Evolutionary conservation across 116 monocot genomes (phyloP).

Genomic region (Posidonia oceanica): DNA sequence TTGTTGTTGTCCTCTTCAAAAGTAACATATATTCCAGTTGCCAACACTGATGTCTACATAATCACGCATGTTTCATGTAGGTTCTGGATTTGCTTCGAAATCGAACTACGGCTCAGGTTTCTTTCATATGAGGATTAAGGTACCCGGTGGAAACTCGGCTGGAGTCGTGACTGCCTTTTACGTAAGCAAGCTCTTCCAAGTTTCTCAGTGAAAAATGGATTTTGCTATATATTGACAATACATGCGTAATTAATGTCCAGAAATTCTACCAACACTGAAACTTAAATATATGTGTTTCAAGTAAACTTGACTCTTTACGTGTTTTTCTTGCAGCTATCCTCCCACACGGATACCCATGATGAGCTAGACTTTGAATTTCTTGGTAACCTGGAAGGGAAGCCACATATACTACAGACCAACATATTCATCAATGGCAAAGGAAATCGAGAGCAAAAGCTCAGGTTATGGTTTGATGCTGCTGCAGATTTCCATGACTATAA

Average conservation of each 20-base stretch:
- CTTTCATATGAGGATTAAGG: conserved; percentile 43
- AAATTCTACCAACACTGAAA: too few relatives aligned
- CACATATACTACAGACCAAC: conserved; percentile 69
- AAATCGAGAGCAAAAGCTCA: conserved; percentile 55
- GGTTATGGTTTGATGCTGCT: conserved; percentile 63
- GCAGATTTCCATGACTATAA: conserved; percentile 49
- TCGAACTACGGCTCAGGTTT: conserved; percentile 32
- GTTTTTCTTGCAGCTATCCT: too few relatives aligned
- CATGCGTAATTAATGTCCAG: not conserved
- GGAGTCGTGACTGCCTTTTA: conserved; percentile 69
- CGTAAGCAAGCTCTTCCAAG: conserved; percentile 13
- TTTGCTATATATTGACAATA: not conserved
- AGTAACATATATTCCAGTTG: too few relatives aligned
- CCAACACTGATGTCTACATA: too few relatives aligned
- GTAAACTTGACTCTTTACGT: too few relatives aligned
- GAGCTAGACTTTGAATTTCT: conserved; percentile 83
- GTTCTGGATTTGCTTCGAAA: conserved; percentile 54
- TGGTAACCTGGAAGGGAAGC: conserved; percentile 36
- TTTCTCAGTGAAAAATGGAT: not conserved
- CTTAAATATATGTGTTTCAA: too few relatives aligned
- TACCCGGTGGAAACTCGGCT: conserved; percentile 31
- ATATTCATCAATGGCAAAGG: conserved; percentile 68
- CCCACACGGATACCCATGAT: conserved; percentile 21
- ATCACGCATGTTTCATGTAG: not conserved
- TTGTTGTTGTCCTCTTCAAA: too few relatives aligned